These are phyloP conservation scores for Scedosporium boydii DNA, from an alignment of 2,329 filamentous ascomycete genomes.

Conservation along the genomic window DNA sequence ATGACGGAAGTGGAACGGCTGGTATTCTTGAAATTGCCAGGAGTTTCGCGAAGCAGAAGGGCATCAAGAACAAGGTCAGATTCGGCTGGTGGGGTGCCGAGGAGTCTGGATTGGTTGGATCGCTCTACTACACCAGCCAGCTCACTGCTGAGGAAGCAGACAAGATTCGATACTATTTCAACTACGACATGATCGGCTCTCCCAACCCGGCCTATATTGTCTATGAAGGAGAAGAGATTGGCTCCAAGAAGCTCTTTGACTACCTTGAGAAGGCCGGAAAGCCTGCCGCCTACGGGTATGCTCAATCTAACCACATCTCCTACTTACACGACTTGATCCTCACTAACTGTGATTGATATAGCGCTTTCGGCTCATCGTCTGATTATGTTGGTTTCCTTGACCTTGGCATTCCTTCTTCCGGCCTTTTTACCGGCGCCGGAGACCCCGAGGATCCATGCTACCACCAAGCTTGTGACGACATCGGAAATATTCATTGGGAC, in stretches of 20 bases:
- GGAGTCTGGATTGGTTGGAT: constrained; percentile 35
- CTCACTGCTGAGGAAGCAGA: constrained; percentile 28
- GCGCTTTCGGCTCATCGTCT: constrained; percentile 25
- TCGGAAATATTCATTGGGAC: constrained; percentile 26
- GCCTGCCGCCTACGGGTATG: constrained; percentile 21
- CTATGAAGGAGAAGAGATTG: constrained; percentile 28
- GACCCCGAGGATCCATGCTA: constrained; percentile 22
- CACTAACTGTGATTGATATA: constrained; percentile 11
- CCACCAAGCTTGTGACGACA: constrained; percentile 27
- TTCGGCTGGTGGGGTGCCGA: constrained; percentile 34
- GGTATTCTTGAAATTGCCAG: constrained; percentile 28
- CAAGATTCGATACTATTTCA: constrained; percentile 57
- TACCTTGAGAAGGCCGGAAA: constrained; percentile 25
- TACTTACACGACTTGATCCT: neutral
- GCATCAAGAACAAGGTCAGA: constrained; percentile 31
- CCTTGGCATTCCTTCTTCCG: constrained; percentile 28
- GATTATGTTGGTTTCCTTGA: constrained; percentile 31
- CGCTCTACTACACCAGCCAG: constrained; percentile 26
- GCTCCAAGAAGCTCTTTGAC: constrained; percentile 23
- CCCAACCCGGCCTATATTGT: constrained; percentile 27
- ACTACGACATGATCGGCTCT: constrained; percentile 62
- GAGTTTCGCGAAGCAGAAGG: constrained; percentile 25
- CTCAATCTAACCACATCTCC: neutral
- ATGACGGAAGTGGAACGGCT: constrained; percentile 29
- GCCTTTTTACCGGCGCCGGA: constrained; percentile 30